Conservation (phyloP, 225 moss, liverwort and hornwort species). For the Climacium dendroides region DNA sequence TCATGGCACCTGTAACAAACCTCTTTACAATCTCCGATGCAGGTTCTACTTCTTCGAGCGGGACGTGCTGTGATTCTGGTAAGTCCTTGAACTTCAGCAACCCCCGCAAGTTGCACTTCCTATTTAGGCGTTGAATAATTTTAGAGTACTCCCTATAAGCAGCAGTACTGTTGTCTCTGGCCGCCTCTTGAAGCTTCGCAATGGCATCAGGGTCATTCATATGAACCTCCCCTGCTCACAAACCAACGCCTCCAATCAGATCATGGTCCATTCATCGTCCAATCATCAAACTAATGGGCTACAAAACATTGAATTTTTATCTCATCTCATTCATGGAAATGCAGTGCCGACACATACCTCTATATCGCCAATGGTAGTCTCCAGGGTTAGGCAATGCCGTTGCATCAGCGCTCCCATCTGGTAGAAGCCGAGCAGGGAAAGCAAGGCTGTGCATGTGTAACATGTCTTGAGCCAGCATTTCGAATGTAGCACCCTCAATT, state of each 20-base stretch:
- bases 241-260: neutral
- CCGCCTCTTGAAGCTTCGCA: conserved; percentile 74
- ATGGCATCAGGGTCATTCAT: conserved; percentile 80
- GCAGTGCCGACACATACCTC: neutral
- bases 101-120: conserved; percentile 59
- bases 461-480: conserved; percentile 56
- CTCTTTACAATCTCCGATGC: conserved; percentile 67
- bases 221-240: conserved; percentile 52
- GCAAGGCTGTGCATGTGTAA: conserved; percentile 39
- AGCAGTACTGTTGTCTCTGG: conserved; percentile 38
- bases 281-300: neutral
- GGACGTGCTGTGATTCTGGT: conserved; percentile 19
- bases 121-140: conserved; percentile 54
- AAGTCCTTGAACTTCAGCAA: conserved; percentile 64
- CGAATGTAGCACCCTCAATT: conserved; percentile 78
- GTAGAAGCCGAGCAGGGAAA: conserved; percentile 37
- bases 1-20: conserved; percentile 86
- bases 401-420: conserved; percentile 61
- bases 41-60: conserved; percentile 63
- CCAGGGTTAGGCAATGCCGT: conserved; percentile 63
- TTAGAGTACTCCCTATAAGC: conserved; percentile 63
- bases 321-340: neutral
- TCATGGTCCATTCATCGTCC: neutral
- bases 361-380: conserved; percentile 73
- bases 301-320: neutral